phyloP scores from a whole-genome alignment of 371 early-diverging fungal genomes.

The Neoconidiobolus thromboides region DNA sequence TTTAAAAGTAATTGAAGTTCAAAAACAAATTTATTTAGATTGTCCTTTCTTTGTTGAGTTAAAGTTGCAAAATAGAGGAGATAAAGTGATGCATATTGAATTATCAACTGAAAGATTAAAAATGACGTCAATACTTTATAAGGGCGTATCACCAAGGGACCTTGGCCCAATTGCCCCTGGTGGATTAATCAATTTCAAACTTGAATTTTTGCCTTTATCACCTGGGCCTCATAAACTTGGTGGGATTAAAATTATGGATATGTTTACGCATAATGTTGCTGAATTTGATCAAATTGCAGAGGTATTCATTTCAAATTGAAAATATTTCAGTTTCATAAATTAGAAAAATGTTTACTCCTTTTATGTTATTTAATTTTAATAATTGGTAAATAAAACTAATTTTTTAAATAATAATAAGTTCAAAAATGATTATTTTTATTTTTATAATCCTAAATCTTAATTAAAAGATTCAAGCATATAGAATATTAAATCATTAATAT shows the following conservation, averaged over 20 bases:
- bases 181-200: constrained; percentile 32
- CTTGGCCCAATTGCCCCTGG: constrained; percentile 45
- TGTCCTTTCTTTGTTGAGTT: constrained; percentile 27
- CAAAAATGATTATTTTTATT: too few relatives aligned
- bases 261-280: too few relatives aligned
- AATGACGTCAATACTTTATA: constrained; percentile 63
- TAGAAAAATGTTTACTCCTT: too few relatives aligned
- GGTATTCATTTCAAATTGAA: too few relatives aligned
- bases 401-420: too few relatives aligned
- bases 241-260: constrained; percentile 14
- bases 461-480: too few relatives aligned
- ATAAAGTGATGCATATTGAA: constrained; percentile 25
- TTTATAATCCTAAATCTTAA: too few relatives aligned
- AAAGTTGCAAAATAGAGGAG: constrained; percentile 9
- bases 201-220: constrained; percentile 66
- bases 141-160: constrained; percentile 39
- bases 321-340: too few relatives aligned
- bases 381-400: too few relatives aligned
- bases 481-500: too few relatives aligned
- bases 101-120: constrained; percentile 50
- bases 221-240: constrained; percentile 72
- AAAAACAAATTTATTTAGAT: constrained; percentile 27
- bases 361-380: too few relatives aligned
- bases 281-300: too few relatives aligned
- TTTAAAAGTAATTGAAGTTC: constrained; percentile 32